A percentile compares a stretch with the other conserved stretches of the same genome.
Evolutionary conservation across 1,284 basidiomycete species (phyloP).

Genomic region (Cystobasidium sp.): DNA sequence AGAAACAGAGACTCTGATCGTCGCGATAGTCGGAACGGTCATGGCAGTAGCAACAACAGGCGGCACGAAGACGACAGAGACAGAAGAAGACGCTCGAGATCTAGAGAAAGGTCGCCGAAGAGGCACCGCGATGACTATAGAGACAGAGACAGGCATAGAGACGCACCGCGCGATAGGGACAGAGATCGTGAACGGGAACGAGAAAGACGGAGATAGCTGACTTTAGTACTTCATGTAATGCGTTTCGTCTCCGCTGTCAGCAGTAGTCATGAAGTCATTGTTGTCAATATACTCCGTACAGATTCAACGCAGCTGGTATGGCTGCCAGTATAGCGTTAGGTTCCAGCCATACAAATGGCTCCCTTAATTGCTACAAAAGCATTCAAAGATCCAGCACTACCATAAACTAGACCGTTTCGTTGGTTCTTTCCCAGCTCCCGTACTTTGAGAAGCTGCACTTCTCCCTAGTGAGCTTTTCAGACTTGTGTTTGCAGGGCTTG

Average conservation of each 20-base stretch:
- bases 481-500: constrained; percentile 29
- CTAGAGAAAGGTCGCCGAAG: constrained; percentile 47
- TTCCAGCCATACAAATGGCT: constrained; percentile 3
- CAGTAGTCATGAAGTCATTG: too few relatives aligned
- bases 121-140: constrained; percentile 39
- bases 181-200: constrained; percentile 43
- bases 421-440: constrained; percentile 9
- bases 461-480: constrained; percentile 30
- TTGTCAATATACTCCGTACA: too few relatives aligned
- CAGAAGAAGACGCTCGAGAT: constrained; percentile 47
- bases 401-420: constrained; percentile 27
- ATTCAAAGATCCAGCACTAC: background rate
- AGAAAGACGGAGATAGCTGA: constrained; percentile 27
- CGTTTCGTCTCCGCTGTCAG: background rate
- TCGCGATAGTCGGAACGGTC: constrained; percentile 12
- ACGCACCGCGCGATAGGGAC: constrained; percentile 41
- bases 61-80: constrained; percentile 24
- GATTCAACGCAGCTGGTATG: too few relatives aligned
- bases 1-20: constrained; percentile 44
- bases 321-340: background rate
- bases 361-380: background rate
- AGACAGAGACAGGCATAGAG: constrained; percentile 19
- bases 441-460: constrained; percentile 28
- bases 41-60: background rate
- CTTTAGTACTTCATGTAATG: background rate